Evolutionary conservation across 2,329 filamentous ascomycete genomes (phyloP).

Genomic region (Colletotrichum tanaceti): DNA sequence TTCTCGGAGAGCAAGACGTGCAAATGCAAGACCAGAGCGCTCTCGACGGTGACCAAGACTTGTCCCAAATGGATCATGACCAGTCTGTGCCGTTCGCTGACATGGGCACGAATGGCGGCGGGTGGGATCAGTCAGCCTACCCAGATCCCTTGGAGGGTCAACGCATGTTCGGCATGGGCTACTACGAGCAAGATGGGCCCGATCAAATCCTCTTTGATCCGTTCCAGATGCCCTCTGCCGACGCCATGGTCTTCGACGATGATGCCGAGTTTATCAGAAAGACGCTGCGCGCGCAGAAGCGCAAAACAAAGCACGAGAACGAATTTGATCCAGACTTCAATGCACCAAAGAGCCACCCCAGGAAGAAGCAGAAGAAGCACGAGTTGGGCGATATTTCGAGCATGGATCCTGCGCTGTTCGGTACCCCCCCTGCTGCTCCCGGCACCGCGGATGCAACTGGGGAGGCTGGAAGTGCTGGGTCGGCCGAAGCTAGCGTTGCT

Average conservation of each 20-base stretch:
- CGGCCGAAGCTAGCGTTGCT: constrained; percentile 43
- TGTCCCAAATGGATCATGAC: constrained; percentile 38
- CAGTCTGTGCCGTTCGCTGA: constrained; percentile 42
- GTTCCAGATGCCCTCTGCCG: constrained; percentile 64
- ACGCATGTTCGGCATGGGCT: constrained; percentile 68
- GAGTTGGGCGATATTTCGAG: constrained; percentile 46
- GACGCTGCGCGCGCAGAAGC: constrained; percentile 64
- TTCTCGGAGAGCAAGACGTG: constrained; percentile 44
- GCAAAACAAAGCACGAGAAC: constrained; percentile 63
- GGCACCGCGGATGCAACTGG: neutral
- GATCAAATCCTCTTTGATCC: constrained; percentile 71
- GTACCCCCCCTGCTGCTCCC: constrained; percentile 25
- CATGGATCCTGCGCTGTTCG: constrained; percentile 66
- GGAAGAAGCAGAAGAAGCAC: constrained; percentile 55
- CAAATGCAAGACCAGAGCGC: constrained; percentile 38
- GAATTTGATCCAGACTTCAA: constrained; percentile 67
- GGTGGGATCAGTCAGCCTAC: constrained; percentile 53
- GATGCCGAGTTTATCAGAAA: constrained; percentile 67
- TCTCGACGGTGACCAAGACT: constrained; percentile 8
- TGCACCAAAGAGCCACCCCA: constrained; percentile 53
- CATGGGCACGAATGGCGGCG: constrained; percentile 47
- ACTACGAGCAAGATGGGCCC: constrained; percentile 68
- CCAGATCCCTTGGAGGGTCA: constrained; percentile 64
- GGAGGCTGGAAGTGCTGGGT: constrained; percentile 1
- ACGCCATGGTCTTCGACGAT: constrained; percentile 56